Conservation (phyloP, 2,329 filamentous ascomycete genomes). For the Colletotrichum sp. region DNA sequence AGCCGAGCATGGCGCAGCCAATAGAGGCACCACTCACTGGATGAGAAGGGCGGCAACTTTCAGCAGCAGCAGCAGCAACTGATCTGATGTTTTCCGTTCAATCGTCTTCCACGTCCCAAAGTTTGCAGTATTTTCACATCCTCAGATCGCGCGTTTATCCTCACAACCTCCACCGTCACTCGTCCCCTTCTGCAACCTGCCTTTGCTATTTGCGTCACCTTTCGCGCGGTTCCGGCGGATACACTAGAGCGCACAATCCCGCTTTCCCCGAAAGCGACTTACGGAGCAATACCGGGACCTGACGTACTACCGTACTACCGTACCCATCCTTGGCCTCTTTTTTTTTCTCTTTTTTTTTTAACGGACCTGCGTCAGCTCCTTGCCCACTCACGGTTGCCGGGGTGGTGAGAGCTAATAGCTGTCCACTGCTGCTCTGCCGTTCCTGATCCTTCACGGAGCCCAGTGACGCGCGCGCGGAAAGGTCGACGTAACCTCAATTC, state of each 20-base stretch:
- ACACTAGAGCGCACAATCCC: background rate
- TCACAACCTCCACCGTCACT: background rate
- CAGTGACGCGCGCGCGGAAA: background rate
- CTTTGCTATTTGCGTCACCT: background rate
- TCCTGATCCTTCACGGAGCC: background rate
- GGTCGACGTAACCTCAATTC: background rate
- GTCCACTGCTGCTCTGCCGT: constrained; percentile 12
- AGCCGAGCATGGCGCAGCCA: constrained; percentile 2
- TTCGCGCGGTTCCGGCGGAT: background rate
- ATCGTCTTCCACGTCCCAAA: background rate
- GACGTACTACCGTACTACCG: background rate
- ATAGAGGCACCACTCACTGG: background rate
- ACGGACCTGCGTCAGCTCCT: constrained; percentile 18
- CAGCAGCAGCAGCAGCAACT: background rate
- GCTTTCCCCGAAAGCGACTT: background rate
- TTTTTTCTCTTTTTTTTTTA: background rate
- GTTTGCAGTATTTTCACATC: background rate
- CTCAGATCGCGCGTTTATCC: background rate
- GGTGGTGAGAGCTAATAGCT: constrained; percentile 6
- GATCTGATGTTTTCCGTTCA: constrained; percentile 8
- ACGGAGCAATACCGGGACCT: background rate
- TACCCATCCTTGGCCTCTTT: background rate
- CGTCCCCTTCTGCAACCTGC: background rate
- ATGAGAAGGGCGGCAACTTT: background rate
- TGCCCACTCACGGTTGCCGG: constrained; percentile 15